Conservation (phyloP, 2,329 filamentous ascomycete species). For the Microdochium trichocladiopsis region DNA sequence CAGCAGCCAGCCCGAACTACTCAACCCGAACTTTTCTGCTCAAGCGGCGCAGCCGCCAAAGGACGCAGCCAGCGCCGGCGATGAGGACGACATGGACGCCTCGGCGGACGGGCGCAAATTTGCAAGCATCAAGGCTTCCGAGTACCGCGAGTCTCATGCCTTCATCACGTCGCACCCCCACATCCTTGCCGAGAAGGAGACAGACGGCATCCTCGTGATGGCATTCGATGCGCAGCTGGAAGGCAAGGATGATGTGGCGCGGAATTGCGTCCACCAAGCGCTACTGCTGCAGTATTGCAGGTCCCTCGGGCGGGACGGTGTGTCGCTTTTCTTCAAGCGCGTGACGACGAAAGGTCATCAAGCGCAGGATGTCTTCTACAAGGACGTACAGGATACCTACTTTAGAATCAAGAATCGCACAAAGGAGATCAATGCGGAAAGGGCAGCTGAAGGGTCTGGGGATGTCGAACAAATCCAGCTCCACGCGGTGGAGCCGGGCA, state of each 20-base stretch:
- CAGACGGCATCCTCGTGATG: constrained; percentile 82
- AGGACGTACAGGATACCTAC: constrained; percentile 89
- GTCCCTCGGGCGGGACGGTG: constrained; percentile 79
- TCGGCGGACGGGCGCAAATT: constrained; percentile 76
- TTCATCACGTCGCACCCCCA: constrained; percentile 75
- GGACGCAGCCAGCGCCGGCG: constrained; percentile 34
- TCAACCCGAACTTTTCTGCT: constrained; percentile 57
- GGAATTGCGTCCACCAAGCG: constrained; percentile 88
- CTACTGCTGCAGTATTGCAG: constrained; percentile 92
- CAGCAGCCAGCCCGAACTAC: constrained; percentile 55
- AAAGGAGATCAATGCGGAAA: constrained; percentile 52
- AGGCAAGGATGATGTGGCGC: constrained; percentile 66
- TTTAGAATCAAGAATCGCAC: constrained; percentile 71
- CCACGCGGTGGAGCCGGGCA: constrained; percentile 89
- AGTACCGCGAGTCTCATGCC: constrained; percentile 66
- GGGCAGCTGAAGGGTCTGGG: constrained; percentile 39
- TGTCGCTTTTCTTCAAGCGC: constrained; percentile 90
- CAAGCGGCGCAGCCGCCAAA: not conserved
- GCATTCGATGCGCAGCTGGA: constrained; percentile 86
- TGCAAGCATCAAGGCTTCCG: constrained; percentile 65
- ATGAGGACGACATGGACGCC: constrained; percentile 69
- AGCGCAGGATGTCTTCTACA: constrained; percentile 82
- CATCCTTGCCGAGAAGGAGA: constrained; percentile 77
- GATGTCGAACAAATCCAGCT: constrained; percentile 91
- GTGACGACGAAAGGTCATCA: constrained; percentile 87